Evolutionary conservation across 2,329 filamentous ascomycete genomes (phyloP).

Genomic region (Alternaria novae-zelandiae): DNA sequence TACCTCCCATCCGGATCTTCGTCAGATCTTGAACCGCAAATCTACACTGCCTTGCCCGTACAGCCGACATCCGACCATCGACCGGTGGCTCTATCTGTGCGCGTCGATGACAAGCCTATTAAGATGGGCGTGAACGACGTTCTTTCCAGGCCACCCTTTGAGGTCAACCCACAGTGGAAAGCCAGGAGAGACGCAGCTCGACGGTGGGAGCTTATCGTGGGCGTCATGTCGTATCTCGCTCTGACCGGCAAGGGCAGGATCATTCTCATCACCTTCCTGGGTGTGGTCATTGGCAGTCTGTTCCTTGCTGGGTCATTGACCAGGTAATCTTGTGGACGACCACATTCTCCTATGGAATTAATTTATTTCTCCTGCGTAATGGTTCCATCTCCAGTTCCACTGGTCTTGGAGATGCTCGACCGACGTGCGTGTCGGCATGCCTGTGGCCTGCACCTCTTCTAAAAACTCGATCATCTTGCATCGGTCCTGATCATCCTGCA

Average conservation of each 20-base stretch:
- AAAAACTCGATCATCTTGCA: slow-evolving; percentile 25
- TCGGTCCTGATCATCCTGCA: slow-evolving; percentile 14
- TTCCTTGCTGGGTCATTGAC: slow-evolving; percentile 31
- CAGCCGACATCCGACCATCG: slow-evolving; percentile 88
- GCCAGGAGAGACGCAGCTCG: slow-evolving; percentile 60
- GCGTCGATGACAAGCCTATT: slow-evolving; percentile 64
- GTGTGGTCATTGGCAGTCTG: slow-evolving; percentile 34
- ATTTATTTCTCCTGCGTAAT: not conserved
- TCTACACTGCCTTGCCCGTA: slow-evolving; percentile 78
- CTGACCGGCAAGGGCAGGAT: slow-evolving; percentile 56
- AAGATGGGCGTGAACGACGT: slow-evolving; percentile 44
- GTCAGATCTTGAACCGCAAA: slow-evolving; percentile 60
- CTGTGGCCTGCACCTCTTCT: slow-evolving; percentile 21
- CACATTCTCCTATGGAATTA: not conserved
- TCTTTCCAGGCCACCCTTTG: slow-evolving; percentile 60
- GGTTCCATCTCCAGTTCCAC: slow-evolving; percentile 15
- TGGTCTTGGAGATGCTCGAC: slow-evolving; percentile 15
- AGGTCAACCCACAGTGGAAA: slow-evolving; percentile 64
- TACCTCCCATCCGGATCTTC: slow-evolving; percentile 63
- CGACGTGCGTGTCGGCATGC: slow-evolving; percentile 19
- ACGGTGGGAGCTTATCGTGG: slow-evolving; percentile 65
- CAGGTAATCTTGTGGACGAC: slow-evolving; percentile 10
- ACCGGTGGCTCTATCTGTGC: slow-evolving; percentile 75
- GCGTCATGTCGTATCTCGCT: slow-evolving; percentile 62
- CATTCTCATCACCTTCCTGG: slow-evolving; percentile 43